Conservation (phyloP, 2,329 filamentous ascomycete genomes). For the Clonostachys chloroleuca region DNA sequence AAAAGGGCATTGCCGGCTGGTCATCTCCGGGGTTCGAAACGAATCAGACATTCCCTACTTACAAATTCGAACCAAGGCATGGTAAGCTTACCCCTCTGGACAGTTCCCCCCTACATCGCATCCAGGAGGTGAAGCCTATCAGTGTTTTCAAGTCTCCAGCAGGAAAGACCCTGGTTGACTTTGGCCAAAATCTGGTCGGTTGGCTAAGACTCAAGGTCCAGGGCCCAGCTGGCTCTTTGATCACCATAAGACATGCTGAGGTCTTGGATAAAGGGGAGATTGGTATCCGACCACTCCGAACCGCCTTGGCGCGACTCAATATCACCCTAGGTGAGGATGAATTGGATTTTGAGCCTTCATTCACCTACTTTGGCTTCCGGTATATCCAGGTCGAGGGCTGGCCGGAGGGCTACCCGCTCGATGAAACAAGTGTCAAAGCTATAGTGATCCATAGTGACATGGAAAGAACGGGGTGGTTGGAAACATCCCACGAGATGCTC, state of each 20-base stretch:
- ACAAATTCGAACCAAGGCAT: slow-evolving; percentile 8
- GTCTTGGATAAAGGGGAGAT: slow-evolving; percentile 46
- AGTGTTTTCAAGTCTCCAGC: slow-evolving; percentile 24
- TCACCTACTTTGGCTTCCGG: slow-evolving; percentile 50
- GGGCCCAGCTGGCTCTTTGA: slow-evolving; percentile 27
- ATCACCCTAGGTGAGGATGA: slow-evolving; percentile 17
- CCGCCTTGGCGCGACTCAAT: slow-evolving; percentile 33
- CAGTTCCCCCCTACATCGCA: slow-evolving; percentile 36
- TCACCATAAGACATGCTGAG: slow-evolving; percentile 48
- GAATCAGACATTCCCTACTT: slow-evolving; percentile 16
- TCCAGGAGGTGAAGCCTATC: slow-evolving; percentile 17
- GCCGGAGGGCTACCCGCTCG: slow-evolving; percentile 15
- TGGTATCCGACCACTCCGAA: slow-evolving; percentile 29
- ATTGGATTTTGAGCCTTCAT: slow-evolving; percentile 34
- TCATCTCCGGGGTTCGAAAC: slow-evolving; percentile 13
- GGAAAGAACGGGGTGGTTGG: slow-evolving; percentile 40
- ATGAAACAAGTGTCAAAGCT: slow-evolving; percentile 12
- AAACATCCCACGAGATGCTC: slow-evolving; percentile 43
- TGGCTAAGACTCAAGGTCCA: slow-evolving; percentile 31
- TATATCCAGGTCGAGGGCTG: slow-evolving; percentile 44
- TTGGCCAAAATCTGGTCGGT: slow-evolving; percentile 55
- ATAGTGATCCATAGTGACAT: slow-evolving; percentile 47
- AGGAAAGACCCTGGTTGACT: slow-evolving; percentile 44
- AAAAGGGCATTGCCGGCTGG: slow-evolving; percentile 19
- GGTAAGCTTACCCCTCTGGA: slow-evolving; percentile 31